Percentiles rank a stretch among this genome's conserved stretches.
These are phyloP conservation scores for Penicillium sp. DNA, from an alignment of 2,329 filamentous ascomycete genomes.

Conservation along the genomic window DNA sequence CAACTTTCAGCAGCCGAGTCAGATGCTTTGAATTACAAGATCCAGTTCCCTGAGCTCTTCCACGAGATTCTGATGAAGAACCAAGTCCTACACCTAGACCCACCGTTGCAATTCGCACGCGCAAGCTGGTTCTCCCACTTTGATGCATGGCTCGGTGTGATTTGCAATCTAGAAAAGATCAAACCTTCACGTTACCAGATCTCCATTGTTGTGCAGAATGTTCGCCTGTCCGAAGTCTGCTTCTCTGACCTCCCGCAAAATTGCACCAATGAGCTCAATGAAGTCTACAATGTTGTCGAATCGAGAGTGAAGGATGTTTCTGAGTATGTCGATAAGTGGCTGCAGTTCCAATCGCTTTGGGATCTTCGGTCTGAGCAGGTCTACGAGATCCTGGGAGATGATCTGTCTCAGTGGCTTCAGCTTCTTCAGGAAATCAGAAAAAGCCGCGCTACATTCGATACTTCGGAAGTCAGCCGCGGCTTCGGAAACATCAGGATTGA, in stretches of 20 bases:
- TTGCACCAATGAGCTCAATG: slow-evolving; percentile 74
- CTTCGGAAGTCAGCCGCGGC: slow-evolving; percentile 84
- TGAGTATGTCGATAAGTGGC: slow-evolving; percentile 92
- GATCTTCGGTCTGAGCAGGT: slow-evolving; percentile 95
- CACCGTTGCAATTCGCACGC: slow-evolving; percentile 84
- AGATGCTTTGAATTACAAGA: slow-evolving; percentile 34
- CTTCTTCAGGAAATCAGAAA: slow-evolving; percentile 96
- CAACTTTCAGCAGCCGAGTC: slow-evolving; percentile 23
- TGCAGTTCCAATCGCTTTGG: slow-evolving; percentile 98
- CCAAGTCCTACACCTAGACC: slow-evolving; percentile 94
- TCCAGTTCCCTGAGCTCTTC: slow-evolving; percentile 56
- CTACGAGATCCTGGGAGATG: slow-evolving; percentile 85
- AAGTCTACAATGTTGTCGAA: slow-evolving; percentile 81
- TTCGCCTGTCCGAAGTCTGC: slow-evolving; percentile 48
- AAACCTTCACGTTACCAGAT: slow-evolving; percentile 96
- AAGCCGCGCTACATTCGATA: slow-evolving; percentile 93
- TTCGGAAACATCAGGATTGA: slow-evolving; percentile 96
- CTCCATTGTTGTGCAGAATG: slow-evolving; percentile 56
- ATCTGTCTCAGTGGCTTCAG: slow-evolving; percentile 89
- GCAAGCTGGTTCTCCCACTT: slow-evolving; percentile 92
- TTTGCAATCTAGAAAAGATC: slow-evolving; percentile 90
- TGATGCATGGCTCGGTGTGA: slow-evolving; percentile 87
- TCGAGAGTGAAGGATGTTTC: slow-evolving; percentile 76
- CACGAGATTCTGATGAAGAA: slow-evolving; percentile 98
- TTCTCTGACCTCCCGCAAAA: slow-evolving; percentile 83